Evolutionary conservation across 345 rosid genomes (phyloP), one percentile per base, ranked within the genome.

Genomic region (Aurinia saxatilis): DNA sequence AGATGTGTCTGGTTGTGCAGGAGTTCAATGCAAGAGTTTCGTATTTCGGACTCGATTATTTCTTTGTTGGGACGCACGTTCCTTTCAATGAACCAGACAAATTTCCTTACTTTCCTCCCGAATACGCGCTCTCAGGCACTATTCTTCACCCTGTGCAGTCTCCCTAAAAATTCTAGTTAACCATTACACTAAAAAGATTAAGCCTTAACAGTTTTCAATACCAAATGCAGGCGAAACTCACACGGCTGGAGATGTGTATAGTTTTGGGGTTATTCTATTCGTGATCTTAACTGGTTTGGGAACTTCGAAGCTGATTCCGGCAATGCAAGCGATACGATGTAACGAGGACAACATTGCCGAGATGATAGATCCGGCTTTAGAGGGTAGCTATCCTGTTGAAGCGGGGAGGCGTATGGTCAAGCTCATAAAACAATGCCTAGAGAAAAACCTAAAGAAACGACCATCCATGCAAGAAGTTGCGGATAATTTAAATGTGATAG

Each of bases 391-490:
- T 50, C 39, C 67, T 27, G 13, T 16, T 12, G 14, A 62, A 12
- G 39, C 2, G 10, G 57, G 67, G 12, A 38, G 6, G 5, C 27
- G 7, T 8, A 38, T 62, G 67, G 37, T 5, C 30, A 3, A 62
- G 3, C 0, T 62, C 38, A 62, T 62, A 1, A 38, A 50, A 49
- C 38, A 27, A 16, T 62, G 57, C 2, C 48, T 62, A 5, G 39
- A 62, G 2, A 38, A 38, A 39, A 49, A 63, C 9, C 40, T 5
- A 0, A 12, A 49, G 38, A 62, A 11, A 11, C 47, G 57, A 62
- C 67, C 57, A 25, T 15, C 57, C 30, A 63, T 63, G 67, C 57
- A 63, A 27, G 13, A 50, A 11, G 67, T 50, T 13, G 5, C 37
- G 0, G 50, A 63, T 50, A 16, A 39, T 16, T 4, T 63, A 48